Evolutionary conservation across 352 stramenopile species (phyloP), one percentile per base, ranked within the genome.

Genomic region (Globisporangium radiosum): DNA sequence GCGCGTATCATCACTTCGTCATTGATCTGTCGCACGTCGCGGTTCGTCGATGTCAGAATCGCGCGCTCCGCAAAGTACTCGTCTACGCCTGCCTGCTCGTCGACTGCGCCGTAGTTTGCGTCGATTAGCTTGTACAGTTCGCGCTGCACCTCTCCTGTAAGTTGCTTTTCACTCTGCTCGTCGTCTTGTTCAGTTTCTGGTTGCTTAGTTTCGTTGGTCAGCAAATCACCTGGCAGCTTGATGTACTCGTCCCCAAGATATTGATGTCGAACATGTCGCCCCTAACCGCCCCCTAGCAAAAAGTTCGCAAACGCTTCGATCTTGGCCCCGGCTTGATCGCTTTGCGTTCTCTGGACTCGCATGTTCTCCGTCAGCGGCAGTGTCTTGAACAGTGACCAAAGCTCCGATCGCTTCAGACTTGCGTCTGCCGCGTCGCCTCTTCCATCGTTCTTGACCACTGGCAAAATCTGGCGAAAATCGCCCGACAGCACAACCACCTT

Each of bases 161-260:
- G 10, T 44, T 44, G 6, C 6, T 44, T 71, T 96, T 0, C 99
- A 99, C 19, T 95, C 99, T 33, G 6, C 39, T 44, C 39, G 39
- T 85, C 85, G 73, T 98, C 97, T 75, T 98, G 97, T 81, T 99
- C 99, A 64, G 99, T n/a, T 88, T 78, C 99, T 97, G 57, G 39
- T 44, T 10, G 39, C 39, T 95, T 96, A 64, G 99, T 96, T 76
- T 99, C 96, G 75, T 99, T 95, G 70, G 99, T 99, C 52, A 96
- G 96, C 14, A 85, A 96, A 73, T 99, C 97, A 71, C 99, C 96
- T 42, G 97, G 19, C 25, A 52, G 19, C 47, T 38, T 53, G 19
- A 53, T 53, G 9, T 53, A 39, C 9, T 53, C 48, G 1, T 17
- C 11, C 10, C 19, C 10, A 36, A 40, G 7, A 10, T 53, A 14